These are phyloP conservation scores for Collybiopsis confluens DNA, from an alignment of 768 basidiomycete genomes.

Conservation along the genomic window DNA sequence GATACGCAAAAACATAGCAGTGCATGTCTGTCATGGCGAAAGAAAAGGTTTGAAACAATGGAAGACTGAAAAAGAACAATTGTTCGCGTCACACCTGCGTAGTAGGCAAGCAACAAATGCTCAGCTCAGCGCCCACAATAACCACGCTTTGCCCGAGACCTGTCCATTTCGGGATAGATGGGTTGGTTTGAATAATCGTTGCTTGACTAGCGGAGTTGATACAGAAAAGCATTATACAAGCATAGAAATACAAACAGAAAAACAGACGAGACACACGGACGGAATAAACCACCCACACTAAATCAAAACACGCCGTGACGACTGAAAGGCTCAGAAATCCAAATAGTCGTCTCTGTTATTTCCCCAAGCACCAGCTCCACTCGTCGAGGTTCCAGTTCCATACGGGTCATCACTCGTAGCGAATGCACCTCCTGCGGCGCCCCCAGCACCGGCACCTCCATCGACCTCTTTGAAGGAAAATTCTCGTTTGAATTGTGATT, in stretches of 20 bases:
- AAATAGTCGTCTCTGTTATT: conserved; percentile 1
- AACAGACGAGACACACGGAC: neutral
- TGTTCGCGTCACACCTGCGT: no score
- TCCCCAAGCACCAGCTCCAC: conserved; percentile 5
- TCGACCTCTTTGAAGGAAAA: conserved; percentile 77
- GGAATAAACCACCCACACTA: neutral
- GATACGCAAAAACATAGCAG: no score
- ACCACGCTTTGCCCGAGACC: no score
- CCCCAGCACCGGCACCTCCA: conserved; percentile 29
- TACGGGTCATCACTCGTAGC: conserved; percentile 9
- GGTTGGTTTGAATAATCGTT: no score
- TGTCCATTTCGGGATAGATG: no score
- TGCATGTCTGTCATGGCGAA: no score
- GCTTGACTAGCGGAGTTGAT: no score
- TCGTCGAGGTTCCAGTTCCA: conserved; percentile 2
- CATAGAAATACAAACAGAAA: neutral
- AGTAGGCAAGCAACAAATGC: no score
- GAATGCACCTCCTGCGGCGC: conserved; percentile 24
- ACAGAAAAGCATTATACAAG: neutral
- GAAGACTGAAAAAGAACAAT: no score
- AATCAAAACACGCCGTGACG: no score
- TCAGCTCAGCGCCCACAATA: no score
- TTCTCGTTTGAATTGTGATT: conserved; percentile 77
- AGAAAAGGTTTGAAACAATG: no score
- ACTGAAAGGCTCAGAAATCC: conserved; percentile 9